Conservation (phyloP, 2,329 filamentous ascomycete genomes). For the Raffaelea ambrosiae region DNA sequence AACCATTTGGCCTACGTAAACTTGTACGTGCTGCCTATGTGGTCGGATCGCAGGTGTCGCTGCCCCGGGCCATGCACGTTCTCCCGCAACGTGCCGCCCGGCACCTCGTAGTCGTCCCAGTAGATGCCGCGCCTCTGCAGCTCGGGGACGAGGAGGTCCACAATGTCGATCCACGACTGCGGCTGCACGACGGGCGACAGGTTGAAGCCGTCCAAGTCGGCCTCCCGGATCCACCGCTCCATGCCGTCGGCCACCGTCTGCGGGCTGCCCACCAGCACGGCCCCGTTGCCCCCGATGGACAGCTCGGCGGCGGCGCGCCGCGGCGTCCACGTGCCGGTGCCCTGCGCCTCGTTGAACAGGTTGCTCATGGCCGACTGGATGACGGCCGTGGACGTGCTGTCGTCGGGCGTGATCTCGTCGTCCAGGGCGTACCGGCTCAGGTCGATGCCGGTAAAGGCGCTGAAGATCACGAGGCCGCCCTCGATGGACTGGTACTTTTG, state of each 20-base stretch:
- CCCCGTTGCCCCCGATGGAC: conserved; percentile 13
- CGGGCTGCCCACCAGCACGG: conserved; percentile 50
- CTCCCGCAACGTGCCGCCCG: conserved; percentile 33
- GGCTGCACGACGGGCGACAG: conserved; percentile 30
- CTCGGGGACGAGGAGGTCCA: conserved; percentile 56
- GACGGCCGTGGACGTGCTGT: background rate
- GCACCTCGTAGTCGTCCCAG: conserved; percentile 36
- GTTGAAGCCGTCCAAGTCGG: conserved; percentile 69
- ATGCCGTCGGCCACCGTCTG: conserved; percentile 59
- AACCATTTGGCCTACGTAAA: too few relatives aligned
- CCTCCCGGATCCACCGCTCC: conserved; percentile 58
- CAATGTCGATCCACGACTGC: conserved; percentile 56
- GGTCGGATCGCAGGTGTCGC: conserved; percentile 24
- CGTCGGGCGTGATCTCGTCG: conserved; percentile 12
- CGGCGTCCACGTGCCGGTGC: conserved; percentile 9
- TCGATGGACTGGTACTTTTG: conserved; percentile 11
- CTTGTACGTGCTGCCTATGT: conserved; percentile 28
- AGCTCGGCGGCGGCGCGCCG: conserved; percentile 10
- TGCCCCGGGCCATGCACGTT: conserved; percentile 28
- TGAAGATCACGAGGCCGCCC: conserved; percentile 12
- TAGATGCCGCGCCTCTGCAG: conserved; percentile 48
- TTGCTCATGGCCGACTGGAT: conserved; percentile 8
- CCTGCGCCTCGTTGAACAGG: background rate
- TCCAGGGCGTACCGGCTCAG: conserved; percentile 15
- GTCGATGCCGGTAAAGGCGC: conserved; percentile 17